Base-by-base conservation (phyloP, 805 yeast genomes). In the Cyberlindnera japonica region DNA sequence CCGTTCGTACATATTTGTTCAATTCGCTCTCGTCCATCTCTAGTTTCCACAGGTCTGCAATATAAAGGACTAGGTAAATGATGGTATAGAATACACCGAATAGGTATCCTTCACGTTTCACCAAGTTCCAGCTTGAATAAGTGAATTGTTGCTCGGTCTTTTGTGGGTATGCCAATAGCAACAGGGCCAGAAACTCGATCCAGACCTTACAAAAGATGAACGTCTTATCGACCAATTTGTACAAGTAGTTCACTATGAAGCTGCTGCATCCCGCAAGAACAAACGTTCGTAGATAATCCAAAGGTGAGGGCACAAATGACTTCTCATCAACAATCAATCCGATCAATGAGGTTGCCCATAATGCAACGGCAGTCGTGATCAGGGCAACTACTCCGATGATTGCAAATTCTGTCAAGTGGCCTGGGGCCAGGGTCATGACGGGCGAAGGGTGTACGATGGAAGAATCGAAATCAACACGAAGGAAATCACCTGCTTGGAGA, bases 111-210 rank as follows among this genome's bases (percentile, higher is more conserved):
- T 67, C 69, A 33, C 65, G 57, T 30, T 65, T 69, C 3, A 64
- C 63, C n/a, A 68, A 55, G 35, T 67, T 68, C 69, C 71, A 68
- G 18, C 41, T 37, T 2, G 57, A 48, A 25, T 48, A 40, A 13
- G 55, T 49, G 29, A 47, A 40, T 22, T 53, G 45, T 12, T 38
- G 41, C 12, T 44, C 49, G 7, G 64, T 61, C 23, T 57, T 47
- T 40, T 68, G 73, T 3, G 73, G 73, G 36, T 64, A 65, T 19
- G 73, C 69, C 38, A 67, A 45, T 13, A 63, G 53, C 14, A 65
- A 49, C 7, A 68, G 41, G 3, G 68, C 60, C 26, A 62, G 43
- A 27, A 68, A 58, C 44, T 62, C 57, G 31, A 64, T 49, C 63
- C 64, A 59, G 35, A 64, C 63, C 46, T 67, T 61, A 15, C 63